Percentiles rank a stretch among this genome's conserved stretches.
Conservation (phyloP, 768 basidiomycete genomes). For the Royoungia palumana region DNA sequence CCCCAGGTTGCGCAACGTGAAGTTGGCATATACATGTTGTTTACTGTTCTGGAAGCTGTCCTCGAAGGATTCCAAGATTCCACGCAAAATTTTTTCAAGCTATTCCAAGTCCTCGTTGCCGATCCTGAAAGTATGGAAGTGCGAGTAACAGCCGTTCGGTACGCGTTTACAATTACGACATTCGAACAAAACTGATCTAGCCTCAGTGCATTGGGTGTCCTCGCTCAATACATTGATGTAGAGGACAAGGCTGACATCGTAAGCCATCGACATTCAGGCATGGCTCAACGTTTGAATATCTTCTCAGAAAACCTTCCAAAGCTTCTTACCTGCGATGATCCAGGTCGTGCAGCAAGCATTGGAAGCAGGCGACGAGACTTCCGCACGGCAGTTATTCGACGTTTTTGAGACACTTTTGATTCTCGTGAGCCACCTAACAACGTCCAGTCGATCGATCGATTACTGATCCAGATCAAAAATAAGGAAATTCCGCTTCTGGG, state of each 20-base stretch:
- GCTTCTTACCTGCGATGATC: conserved; percentile 83
- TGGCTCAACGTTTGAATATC: background rate
- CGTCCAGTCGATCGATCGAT: background rate
- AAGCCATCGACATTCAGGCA: conserved; percentile 29
- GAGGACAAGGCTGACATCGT: conserved; percentile 89
- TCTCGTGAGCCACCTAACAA: conserved; percentile 49
- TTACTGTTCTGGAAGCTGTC: conserved; percentile 87
- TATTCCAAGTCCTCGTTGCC: conserved; percentile 66
- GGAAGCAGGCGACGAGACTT: conserved; percentile 71
- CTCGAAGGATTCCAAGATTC: conserved; percentile 85
- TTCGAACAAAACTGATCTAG: conserved; percentile 4
- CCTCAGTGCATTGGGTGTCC: conserved; percentile 76
- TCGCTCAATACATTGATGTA: conserved; percentile 87
- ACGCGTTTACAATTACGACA: conserved; percentile 11
- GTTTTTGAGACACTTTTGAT: conserved; percentile 95
- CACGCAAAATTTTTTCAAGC: conserved; percentile 68
- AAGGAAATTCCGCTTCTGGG: conserved; percentile 93
- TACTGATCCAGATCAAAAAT: conserved; percentile 6
- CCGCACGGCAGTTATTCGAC: conserved; percentile 88
- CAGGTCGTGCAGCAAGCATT: conserved; percentile 83
- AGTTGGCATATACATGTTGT: conserved; percentile 86
- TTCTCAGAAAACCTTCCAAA: conserved; percentile 79
- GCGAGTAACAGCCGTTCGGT: conserved; percentile 85
- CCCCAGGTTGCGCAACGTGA: conserved; percentile 74
- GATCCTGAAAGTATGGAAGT: conserved; percentile 91